Conservation (phyloP, 176 grass and related monocot genomes). For the Thalia dealbata region DNA sequence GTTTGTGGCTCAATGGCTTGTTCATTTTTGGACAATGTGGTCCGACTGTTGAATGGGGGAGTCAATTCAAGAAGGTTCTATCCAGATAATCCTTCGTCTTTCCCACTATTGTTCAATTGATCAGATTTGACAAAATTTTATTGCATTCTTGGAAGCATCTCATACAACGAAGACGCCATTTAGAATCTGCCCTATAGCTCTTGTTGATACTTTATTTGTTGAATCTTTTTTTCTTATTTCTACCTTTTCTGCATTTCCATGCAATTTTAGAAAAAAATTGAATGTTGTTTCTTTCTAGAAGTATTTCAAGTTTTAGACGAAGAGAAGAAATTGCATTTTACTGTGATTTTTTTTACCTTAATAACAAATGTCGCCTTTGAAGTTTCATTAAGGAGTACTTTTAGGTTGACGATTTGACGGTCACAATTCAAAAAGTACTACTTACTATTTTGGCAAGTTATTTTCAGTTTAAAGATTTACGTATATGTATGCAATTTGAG, state of each 20-base stretch:
- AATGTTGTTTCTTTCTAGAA: no score
- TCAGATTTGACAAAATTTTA: no score
- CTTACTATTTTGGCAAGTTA: not conserved
- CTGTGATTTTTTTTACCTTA: not conserved
- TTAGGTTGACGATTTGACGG: not conserved
- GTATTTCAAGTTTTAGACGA: not conserved
- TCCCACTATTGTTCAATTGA: no score
- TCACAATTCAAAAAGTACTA: not conserved
- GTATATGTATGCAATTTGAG: not conserved
- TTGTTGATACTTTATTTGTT: no score
- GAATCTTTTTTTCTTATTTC: no score
- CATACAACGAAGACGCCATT: no score
- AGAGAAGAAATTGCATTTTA: not conserved
- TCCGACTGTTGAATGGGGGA: not conserved
- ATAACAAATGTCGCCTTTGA: not conserved
- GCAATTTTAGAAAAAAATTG: no score
- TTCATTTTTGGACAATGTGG: not conserved
- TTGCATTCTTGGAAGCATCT: no score
- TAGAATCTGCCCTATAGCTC: no score
- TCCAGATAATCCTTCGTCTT: not conserved
- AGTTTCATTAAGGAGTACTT: not conserved
- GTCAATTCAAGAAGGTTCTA: not conserved
- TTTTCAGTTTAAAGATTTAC: not conserved
- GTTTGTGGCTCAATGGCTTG: not conserved
- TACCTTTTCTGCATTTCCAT: no score